phyloP scores from a whole-genome alignment of 257 asterid species.

The Cruciata laevipes region DNA sequence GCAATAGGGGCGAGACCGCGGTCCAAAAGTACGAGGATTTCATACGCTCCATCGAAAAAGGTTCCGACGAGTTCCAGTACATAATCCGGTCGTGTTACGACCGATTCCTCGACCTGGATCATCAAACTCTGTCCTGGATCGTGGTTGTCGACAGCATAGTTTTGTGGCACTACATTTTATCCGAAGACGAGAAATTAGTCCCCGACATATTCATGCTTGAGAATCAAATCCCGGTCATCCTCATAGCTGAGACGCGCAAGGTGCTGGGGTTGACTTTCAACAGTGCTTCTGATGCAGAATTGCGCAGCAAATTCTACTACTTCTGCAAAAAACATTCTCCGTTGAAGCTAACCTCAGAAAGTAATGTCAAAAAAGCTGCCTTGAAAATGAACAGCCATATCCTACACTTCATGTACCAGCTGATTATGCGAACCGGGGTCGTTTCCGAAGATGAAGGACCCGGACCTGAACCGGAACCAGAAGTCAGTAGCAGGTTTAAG shows the following conservation, averaged over 20 bases:
- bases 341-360: not conserved
- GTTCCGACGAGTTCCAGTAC: not conserved
- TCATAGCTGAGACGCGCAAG: not conserved
- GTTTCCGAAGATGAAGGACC: not conserved
- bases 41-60: not conserved
- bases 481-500: not conserved
- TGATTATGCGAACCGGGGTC: not conserved
- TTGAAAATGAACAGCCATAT: not conserved
- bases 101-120: not conserved
- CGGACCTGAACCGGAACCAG: not conserved
- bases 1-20: not conserved
- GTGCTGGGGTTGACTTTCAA: not conserved
- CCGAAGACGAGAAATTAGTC: not conserved
- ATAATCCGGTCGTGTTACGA: not conserved
- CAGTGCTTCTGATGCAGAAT: not conserved
- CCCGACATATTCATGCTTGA: not conserved
- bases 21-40: not conserved
- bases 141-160: not conserved
- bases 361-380: not conserved
- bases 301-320: not conserved
- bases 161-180: too few relatives aligned
- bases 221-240: not conserved
- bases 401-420: not conserved
- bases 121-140: constrained; percentile 3
- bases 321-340: not conserved